Base-by-base conservation (phyloP, 2,329 filamentous ascomycete genomes). In the Aspergillus sp. region DNA sequence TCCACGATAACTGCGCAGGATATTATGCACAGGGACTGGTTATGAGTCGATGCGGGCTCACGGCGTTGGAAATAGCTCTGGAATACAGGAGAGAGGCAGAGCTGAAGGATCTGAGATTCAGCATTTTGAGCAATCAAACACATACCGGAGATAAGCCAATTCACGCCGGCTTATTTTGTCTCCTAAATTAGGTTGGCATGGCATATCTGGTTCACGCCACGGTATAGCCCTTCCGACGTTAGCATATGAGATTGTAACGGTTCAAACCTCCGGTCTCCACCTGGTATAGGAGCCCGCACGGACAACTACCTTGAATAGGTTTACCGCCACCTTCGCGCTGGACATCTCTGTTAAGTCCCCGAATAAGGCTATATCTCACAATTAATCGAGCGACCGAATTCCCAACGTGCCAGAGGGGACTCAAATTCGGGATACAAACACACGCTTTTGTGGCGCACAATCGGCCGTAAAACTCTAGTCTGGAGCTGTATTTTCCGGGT, bases 1-100 rank as follows among this genome's bases (percentile, higher is more conserved):
- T 27, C 49, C 44, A 49, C 34, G 42, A 53, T 45, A 50, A 50
- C 40, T 57, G 39, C 46, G 37, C 44, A 54, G 17, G 19, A 22
- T 17, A 50, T 15, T 40, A 42, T 19, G 27, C 56, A 58, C 40
- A 54, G 47, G 51, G 39, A 22, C 30, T 15, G 27, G n/a, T 20
- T 40, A 46, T 33, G 13, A 33, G 39, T 34, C 30, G 19, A 46
- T 50, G 45, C 51, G 27, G 50, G 42, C 13, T 44, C 41, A 39
- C 37, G 19, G 40, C 17, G 22, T 15, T 24, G 52, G 22, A 20
- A 19, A 34, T 24, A 7, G 17, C 17, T 48, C 9, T 48, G 45
- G 17, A 34, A 48, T 48, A 34, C 24, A 19, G 19, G 40, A 40
- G 19, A 24, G 33, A 17, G 17, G 27, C 44, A 34, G 13, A 11